A percentile compares a stretch with the other conserved stretches of the same genome.
Evolutionary conservation across 2,329 filamentous ascomycete genomes (phyloP).

Genomic region (Aspergillus flavus): DNA sequence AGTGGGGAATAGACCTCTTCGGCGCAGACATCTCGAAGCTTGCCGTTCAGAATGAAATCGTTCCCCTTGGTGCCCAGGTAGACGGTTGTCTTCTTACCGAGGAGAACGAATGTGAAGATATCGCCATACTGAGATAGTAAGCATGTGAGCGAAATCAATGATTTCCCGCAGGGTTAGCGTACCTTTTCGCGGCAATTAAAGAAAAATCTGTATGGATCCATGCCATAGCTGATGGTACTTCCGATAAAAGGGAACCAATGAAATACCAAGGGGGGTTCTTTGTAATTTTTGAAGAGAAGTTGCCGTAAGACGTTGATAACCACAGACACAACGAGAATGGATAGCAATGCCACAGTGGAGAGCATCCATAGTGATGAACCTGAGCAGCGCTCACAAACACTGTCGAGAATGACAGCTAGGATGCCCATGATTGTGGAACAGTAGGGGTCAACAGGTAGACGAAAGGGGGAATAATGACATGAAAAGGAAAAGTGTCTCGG

Average conservation of each 20-base stretch:
- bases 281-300: constrained; percentile 76
- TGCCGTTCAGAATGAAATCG: constrained; percentile 89
- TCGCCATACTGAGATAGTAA: constrained; percentile 69
- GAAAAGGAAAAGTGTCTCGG: constrained; percentile 12
- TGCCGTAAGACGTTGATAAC: constrained; percentile 79
- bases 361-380: constrained; percentile 51
- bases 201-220: constrained; percentile 72
- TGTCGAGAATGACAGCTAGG: constrained; percentile 51
- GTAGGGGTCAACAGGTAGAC: not conserved
- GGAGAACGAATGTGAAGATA: constrained; percentile 84
- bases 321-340: constrained; percentile 60
- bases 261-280: constrained; percentile 72
- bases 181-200: constrained; percentile 73
- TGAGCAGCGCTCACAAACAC: constrained; percentile 49
- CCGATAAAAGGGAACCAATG: constrained; percentile 74
- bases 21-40: constrained; percentile 84
- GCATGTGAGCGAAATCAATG: not conserved
- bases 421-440: constrained; percentile 50
- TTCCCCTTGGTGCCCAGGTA: constrained; percentile 80
- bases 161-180: constrained; percentile 20
- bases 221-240: constrained; percentile 91
- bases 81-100: constrained; percentile 88
- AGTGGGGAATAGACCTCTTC: constrained; percentile 88
- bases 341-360: constrained; percentile 45
- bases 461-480: not conserved